A percentile compares a stretch with the other conserved stretches of the same genome.
These are phyloP conservation scores for Jatropha podagrica DNA, from an alignment of 441 rosid genomes.

Conservation along the genomic window DNA sequence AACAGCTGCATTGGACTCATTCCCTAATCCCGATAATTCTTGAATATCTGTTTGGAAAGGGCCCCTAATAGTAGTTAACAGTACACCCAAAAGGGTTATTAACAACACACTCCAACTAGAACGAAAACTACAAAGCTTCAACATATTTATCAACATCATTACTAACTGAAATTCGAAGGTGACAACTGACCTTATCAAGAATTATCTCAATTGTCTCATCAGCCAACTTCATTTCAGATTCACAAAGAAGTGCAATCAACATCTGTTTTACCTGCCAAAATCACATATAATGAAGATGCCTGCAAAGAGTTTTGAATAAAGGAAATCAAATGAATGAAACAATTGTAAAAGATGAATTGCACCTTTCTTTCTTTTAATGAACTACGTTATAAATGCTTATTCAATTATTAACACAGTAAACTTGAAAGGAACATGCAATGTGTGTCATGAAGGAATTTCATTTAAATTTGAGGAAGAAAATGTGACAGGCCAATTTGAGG, in stretches of 20 bases:
- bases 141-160: not conserved
- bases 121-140: not conserved
- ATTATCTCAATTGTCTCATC: constrained; percentile 95
- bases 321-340: constrained; percentile 24
- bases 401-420: not conserved
- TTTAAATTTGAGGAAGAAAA: not conserved
- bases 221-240: constrained; percentile 86
- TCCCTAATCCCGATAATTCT: not conserved
- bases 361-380: not conserved
- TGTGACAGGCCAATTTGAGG: not conserved
- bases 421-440: not conserved
- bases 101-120: not conserved
- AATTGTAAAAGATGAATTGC: not conserved
- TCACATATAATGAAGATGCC: constrained; percentile 33
- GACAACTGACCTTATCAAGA: constrained; percentile 73
- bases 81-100: not conserved
- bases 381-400: not conserved
- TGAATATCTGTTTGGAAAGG: not conserved
- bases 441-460: not conserved
- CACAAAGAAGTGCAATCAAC: constrained; percentile 92
- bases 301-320: constrained; percentile 20
- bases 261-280: constrained; percentile 89
- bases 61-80: not conserved
- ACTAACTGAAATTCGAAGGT: not conserved
- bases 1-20: not conserved